phyloP scores from a whole-genome alignment of 1,139 yeast genomes.

The Saccharomyces hybrid region DNA sequence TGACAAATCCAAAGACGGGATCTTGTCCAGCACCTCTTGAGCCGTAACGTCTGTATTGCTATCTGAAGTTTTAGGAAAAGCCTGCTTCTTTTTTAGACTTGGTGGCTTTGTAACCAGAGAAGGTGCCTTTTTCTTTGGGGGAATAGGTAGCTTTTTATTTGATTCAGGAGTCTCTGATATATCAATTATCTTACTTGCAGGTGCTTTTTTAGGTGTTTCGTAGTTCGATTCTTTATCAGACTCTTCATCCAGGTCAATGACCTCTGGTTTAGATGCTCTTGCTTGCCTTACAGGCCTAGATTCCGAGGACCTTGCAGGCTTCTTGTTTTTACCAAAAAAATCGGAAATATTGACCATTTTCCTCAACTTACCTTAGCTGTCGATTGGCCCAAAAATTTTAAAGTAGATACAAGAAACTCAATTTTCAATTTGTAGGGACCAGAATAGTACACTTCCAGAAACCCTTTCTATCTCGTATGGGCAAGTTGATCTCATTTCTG shows the following conservation, averaged over 20 bases:
- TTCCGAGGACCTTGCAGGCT: neutral
- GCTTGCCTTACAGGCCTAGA: constrained; percentile 10
- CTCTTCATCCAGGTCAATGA: constrained; percentile 23
- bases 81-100: neutral
- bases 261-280: constrained; percentile 12
- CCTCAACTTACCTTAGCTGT: neutral
- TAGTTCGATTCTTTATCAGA: constrained; percentile 9
- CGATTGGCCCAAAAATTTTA: neutral
- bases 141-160: neutral
- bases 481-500: neutral
- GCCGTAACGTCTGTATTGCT: constrained; percentile 13
- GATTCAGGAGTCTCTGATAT: neutral
- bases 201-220: constrained; percentile 1
- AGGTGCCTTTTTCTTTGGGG: constrained; percentile 1
- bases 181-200: neutral
- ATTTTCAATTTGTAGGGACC: neutral
- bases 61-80: neutral
- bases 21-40: constrained; percentile 25
- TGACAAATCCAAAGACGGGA: constrained; percentile 29
- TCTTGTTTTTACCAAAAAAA: constrained; percentile 27
- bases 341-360: constrained; percentile 40
- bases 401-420: neutral
- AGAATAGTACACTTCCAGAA: neutral
- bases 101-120: neutral
- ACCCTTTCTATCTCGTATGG: neutral